Conservation (phyloP, 129 eudicot genomes). For the Arctium minus region DNA sequence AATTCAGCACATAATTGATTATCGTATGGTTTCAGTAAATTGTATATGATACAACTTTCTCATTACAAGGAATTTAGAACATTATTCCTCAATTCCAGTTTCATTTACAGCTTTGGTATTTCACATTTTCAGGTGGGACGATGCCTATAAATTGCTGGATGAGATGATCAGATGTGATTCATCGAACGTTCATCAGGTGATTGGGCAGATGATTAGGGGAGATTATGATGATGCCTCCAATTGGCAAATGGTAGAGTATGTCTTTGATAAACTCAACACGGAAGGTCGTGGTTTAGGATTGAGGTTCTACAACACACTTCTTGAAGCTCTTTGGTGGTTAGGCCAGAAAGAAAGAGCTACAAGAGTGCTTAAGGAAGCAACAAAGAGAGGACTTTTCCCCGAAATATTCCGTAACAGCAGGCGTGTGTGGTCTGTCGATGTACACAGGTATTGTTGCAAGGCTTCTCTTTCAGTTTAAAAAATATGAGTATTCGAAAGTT, state of each 20-base stretch:
- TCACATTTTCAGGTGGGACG: constrained; percentile 63
- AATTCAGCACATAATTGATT: not conserved
- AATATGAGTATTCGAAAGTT: not conserved
- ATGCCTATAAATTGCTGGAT: constrained; percentile 56
- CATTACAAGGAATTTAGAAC: not conserved
- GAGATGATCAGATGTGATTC: constrained; percentile 66
- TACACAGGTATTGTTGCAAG: constrained; percentile 63
- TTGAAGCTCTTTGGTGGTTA: constrained; percentile 96
- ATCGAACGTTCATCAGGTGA: constrained; percentile 82
- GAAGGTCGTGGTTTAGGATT: constrained; percentile 87
- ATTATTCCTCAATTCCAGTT: not conserved
- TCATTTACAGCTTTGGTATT: constrained; percentile 15
- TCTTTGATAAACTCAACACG: constrained; percentile 77
- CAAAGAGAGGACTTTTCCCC: constrained; percentile 82
- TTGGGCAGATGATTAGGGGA: constrained; percentile 85
- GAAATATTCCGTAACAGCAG: constrained; percentile 78
- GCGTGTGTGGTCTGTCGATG: constrained; percentile 87
- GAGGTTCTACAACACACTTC: constrained; percentile 78
- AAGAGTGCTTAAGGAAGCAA: constrained; percentile 87
- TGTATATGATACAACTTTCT: not conserved
- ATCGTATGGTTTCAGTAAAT: not conserved
- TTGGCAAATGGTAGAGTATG: constrained; percentile 98
- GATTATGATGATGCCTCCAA: constrained; percentile 75
- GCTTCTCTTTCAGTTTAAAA: not conserved
- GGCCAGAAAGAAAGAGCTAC: constrained; percentile 92